A percentile compares a stretch with the other conserved stretches of the same genome.
Evolutionary conservation across 768 basidiomycete species (phyloP).

Genomic region (Kwoniella mangroviensis): DNA sequence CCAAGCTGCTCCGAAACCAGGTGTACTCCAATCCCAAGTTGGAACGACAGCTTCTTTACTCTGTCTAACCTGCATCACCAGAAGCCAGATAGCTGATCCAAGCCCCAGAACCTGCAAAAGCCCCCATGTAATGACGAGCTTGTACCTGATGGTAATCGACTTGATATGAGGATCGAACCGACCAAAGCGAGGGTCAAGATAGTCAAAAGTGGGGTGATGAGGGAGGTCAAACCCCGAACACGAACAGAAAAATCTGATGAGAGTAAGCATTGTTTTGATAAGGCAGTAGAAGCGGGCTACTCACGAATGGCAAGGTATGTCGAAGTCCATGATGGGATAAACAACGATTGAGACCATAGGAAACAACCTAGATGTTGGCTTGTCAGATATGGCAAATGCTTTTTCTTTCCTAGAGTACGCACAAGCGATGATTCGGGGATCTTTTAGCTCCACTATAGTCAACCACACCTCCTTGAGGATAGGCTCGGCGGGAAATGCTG

Average conservation of each 20-base stretch:
- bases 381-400: background rate
- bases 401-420: background rate
- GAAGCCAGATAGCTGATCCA: conserved; percentile 13
- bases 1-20: conserved; percentile 18
- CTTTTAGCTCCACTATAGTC: conserved; percentile 15
- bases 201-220: conserved; percentile 16
- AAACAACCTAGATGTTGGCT: background rate
- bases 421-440: conserved; percentile 21
- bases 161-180: conserved; percentile 19
- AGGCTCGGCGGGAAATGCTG: conserved; percentile 17
- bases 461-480: conserved; percentile 22
- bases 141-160: conserved; percentile 8
- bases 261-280: background rate
- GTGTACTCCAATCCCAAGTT: conserved; percentile 14
- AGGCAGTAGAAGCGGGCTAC: background rate
- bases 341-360: conserved; percentile 22
- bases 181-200: conserved; percentile 8
- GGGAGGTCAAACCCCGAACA: conserved; percentile 19
- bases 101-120: conserved; percentile 15
- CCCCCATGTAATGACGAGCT: conserved; percentile 23
- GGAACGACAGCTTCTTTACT: background rate
- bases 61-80: conserved; percentile 16
- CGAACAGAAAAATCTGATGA: conserved; percentile 21
- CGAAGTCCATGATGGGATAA: conserved; percentile 25
- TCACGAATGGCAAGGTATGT: conserved; percentile 16